Evolutionary conservation across 2,329 filamentous ascomycete species (phyloP), one percentile per base, ranked within the genome.

Genomic region (Mollisia scopiformis): DNA sequence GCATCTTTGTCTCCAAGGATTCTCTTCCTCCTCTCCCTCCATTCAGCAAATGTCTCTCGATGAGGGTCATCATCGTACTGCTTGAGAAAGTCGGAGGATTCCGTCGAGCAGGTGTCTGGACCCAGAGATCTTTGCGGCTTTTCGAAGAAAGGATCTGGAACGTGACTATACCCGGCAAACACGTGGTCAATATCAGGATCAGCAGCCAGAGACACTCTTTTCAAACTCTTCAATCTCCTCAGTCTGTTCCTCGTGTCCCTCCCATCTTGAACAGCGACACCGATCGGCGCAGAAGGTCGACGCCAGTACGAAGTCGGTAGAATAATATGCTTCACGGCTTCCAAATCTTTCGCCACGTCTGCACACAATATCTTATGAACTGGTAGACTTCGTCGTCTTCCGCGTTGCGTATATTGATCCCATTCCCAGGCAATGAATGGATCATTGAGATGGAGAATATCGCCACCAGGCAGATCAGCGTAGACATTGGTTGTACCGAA

Each of bases 401-500:
- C 23, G 10, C 25, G 43, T 28, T 6, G 13, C 6, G 25, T 47
- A 13, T 21, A 27, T 37, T 25, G 19, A 21, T 21, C 7, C 33
- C 31, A 37, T 35, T 37, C 21, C 31, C 31, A 54, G 11, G 51
- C 1, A 28, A 39, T 23, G n/a, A 13, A 2, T 23, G 31, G 14
- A 37, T 27, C 16, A 11, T 3, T 10, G 19, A 57, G 37, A 19
- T 39, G 50, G 6, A 60, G 30, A 14, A 56, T 52, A 25, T 55
- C 53, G 16, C 43, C 53, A 11, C 50, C 51, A 6, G 43, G 1
- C 2, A 60, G 35, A 28, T 60, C 58, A 6, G 43, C 52, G 33
- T 56, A 60, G 23, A 60, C 31, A 35, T 60, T 60, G 2, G 30
- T 19, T 11, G 58, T 51, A 16, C 53, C 58, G 31, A 60, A 60